These are phyloP conservation scores for Fraxinus dipetala DNA, from an alignment of 305 asterid species.

Conservation along the genomic window DNA sequence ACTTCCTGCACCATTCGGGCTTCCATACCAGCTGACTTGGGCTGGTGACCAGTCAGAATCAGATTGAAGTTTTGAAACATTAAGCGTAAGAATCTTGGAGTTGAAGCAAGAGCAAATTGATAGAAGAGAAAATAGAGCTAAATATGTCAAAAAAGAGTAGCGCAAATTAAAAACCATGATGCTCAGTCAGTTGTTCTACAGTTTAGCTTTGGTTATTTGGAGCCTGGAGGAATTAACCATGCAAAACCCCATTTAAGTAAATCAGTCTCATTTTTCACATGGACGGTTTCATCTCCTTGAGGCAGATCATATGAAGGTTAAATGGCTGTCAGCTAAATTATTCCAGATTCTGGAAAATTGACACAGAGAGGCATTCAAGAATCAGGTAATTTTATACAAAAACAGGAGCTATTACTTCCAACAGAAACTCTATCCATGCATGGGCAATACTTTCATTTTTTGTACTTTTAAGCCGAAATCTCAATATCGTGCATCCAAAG, in stretches of 20 bases:
- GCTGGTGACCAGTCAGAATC: slow-evolving; percentile 53
- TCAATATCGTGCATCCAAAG: not conserved
- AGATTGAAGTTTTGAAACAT: slow-evolving; percentile 32
- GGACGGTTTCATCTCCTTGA: not conserved
- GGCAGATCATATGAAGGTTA: not conserved
- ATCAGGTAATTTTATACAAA: not conserved
- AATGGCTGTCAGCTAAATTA: not conserved
- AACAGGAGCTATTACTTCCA: not conserved
- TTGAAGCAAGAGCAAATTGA: slow-evolving; percentile 43
- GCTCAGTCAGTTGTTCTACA: not conserved
- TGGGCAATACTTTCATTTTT: not conserved
- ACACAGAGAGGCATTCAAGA: not conserved
- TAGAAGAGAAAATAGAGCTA: slow-evolving; percentile 30
- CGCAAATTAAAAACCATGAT: slow-evolving; percentile 29
- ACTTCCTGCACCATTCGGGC: slow-evolving; percentile 70
- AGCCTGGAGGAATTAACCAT: not conserved
- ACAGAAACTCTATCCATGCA: not conserved
- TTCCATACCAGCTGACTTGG: slow-evolving; percentile 81
- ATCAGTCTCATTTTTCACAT: not conserved
- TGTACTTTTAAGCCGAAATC: not conserved
- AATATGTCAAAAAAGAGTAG: slow-evolving; percentile 19
- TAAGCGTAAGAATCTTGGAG: slow-evolving; percentile 35
- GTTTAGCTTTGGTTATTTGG: not conserved
- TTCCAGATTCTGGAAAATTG: not conserved
- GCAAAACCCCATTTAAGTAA: not conserved